A percentile compares a stretch with the other conserved stretches of the same genome.
Conservation (phyloP, 768 basidiomycete genomes). For the Boletus fagicola region DNA sequence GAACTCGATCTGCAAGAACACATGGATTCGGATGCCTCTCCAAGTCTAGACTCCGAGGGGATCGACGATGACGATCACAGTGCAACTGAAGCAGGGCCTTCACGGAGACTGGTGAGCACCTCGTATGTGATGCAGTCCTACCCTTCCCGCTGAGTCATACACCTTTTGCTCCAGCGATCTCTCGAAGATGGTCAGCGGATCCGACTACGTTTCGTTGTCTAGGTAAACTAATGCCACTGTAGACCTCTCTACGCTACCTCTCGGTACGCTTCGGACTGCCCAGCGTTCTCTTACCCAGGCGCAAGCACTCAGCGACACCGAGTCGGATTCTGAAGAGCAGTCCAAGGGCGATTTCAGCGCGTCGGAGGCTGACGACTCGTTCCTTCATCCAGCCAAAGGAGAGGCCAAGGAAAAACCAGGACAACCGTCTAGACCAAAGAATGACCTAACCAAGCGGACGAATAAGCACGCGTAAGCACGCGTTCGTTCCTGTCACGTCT, state of each 20-base stretch:
- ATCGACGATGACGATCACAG: background rate
- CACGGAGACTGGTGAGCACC: constrained; percentile 17
- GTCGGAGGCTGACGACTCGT: constrained; percentile 14
- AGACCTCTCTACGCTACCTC: constrained; percentile 62
- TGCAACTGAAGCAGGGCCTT: constrained; percentile 7
- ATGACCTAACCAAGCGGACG: constrained; percentile 55
- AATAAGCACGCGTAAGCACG: constrained; percentile 84
- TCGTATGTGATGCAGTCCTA: background rate
- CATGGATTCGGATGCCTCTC: constrained; percentile 1
- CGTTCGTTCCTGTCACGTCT: background rate
- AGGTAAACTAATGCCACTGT: constrained; percentile 6
- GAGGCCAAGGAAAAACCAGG: constrained; percentile 39
- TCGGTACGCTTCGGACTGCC: constrained; percentile 65
- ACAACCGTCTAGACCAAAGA: constrained; percentile 43
- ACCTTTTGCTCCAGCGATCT: constrained; percentile 19
- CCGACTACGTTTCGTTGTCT: background rate
- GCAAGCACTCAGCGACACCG: constrained; percentile 39
- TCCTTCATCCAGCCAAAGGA: constrained; percentile 13
- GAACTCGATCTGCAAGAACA: too few relatives aligned
- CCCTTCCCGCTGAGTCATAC: background rate
- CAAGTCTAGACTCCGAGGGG: constrained; percentile 16
- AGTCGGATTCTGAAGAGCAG: constrained; percentile 32
- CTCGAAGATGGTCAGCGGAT: constrained; percentile 28
- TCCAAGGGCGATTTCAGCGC: constrained; percentile 14
- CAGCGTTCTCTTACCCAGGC: constrained; percentile 51